Evolutionary conservation across 2,329 filamentous ascomycete species (phyloP).

Genomic region (Endocalyx cinctus): DNA sequence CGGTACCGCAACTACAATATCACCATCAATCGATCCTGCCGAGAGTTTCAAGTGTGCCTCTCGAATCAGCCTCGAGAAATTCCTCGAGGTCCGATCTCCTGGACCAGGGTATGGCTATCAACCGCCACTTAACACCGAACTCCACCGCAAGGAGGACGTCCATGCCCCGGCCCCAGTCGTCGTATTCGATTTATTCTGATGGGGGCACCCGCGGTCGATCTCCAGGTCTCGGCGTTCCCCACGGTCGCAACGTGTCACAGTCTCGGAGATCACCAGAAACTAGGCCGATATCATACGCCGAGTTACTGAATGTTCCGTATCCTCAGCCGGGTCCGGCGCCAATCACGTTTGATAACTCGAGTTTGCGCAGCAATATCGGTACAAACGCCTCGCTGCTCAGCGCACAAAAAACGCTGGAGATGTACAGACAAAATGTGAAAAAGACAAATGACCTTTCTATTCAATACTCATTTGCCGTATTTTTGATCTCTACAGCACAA

Average conservation of each 20-base stretch:
- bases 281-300: constrained; percentile 50
- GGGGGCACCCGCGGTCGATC: constrained; percentile 60
- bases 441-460: constrained; percentile 89
- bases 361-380: constrained; percentile 74
- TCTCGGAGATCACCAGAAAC: constrained; percentile 53
- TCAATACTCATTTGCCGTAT: constrained; percentile 94
- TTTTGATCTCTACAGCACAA: constrained; percentile 84
- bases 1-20: constrained; percentile 57
- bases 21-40: constrained; percentile 48
- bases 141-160: constrained; percentile 53
- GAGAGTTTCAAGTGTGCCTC: constrained; percentile 38
- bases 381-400: constrained; percentile 87
- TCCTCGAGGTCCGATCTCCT: constrained; percentile 48
- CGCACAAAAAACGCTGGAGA: constrained; percentile 89
- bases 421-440: constrained; percentile 96
- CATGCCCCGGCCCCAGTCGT: constrained; percentile 66
- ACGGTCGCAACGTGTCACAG: constrained; percentile 45
- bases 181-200: constrained; percentile 73
- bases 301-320: constrained; percentile 66
- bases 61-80: constrained; percentile 36
- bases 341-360: constrained; percentile 72
- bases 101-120: constrained; percentile 47
- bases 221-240: constrained; percentile 36
- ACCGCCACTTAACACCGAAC: constrained; percentile 59
- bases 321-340: constrained; percentile 69